Evolutionary conservation across 371 early-diverging fungal species (phyloP), one percentile per base, ranked within the genome.

Genomic region (Encephalitozoon intestinalis): DNA sequence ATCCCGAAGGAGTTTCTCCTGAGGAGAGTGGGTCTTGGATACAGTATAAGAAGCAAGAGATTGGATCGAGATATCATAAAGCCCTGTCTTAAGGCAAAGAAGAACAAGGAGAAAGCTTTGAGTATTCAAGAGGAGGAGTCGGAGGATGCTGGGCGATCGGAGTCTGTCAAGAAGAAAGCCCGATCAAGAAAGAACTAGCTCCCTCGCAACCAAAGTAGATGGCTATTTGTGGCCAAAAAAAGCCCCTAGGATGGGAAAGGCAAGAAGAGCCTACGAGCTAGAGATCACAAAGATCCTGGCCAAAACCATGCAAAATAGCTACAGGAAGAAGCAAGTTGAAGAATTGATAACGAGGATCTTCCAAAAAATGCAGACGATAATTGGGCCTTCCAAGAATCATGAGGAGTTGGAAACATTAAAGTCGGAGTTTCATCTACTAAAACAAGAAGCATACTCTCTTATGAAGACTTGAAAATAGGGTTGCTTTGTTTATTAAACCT

Each of bases 251-350:
- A 58, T 58, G 58, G 37, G 37, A 34, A 58, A 58, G 28, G 34
- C 34, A 18, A 50, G 30, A 26, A 50, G 30, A 2, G 51, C 44
- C 21, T 28, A 65, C 28, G 49, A 76, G 9, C 34, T 43, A 11
- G 76, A 80, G 40, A 44, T 80, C 23, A 70, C 75, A 8, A 80
- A 80, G 70, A 73, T 80, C 0, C 54, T 80, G 7, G 72, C 67
- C 4, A 80, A 80, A 52, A 39, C 63, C 11, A 80, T 76, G 76
- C 67, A 80, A 28, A 70, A 39, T 25, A 76, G 73, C 51, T 76
- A 68, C 23, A 76, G 72, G 66, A 71, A 64, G 30, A 80, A 80
- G 46, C 65, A 75, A 49, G 34, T 80, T 2, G 9, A 63, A 15
- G 76, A 80, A 25, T 46, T 46, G 8, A 15, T 80, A 6, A 54